Base-by-base conservation (phyloP, 352 stramenopile species). In the Pythium scleroteichum region DNA sequence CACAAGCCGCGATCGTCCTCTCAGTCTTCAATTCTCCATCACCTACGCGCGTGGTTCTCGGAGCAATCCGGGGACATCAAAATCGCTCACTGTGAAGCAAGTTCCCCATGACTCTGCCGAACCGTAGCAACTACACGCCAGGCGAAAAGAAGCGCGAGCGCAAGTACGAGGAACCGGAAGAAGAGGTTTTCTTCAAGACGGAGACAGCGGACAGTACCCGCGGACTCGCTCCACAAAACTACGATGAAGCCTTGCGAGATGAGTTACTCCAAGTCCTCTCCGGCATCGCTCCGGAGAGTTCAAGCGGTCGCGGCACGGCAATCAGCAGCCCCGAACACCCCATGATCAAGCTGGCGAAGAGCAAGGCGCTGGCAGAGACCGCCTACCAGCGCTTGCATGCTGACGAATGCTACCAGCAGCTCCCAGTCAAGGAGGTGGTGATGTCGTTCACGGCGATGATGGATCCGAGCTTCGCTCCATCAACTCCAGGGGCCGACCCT, bases 51-150 rank as follows among this genome's bases (percentile, higher is more conserved):
- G 33, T 50, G 20, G 24, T 59, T 59, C 51, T 32, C 42, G 26
- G 41, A 66, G 41, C 27, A 41, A 26, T 59, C 32, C 59, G 19
- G 9, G 46, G 33, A 24, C 16, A 49, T 47, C 59, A 32, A 53
- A 29, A 55, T 35, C 29, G 29, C 29, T 35, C 22, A 46, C 19
- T 35, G 27, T 32, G 19, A 29, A 53, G 48, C 1, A 53, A 24
- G 22, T 48, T 39, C 22, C 1, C 23, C 52, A 91, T 89, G 79
- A 85, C 82, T 66, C 72, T 90, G 19, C 79, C 82, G 17, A 89
- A 90, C 60, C 78, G 73, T 39, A 4, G 41, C 47, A 69, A 72
- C 50, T 91, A 89, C 69, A 67, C 53, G 17, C 70, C 73, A 14
- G 73, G 75, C 26, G 72, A 83, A 41, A 75, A 78, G 59, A 71